These are phyloP conservation scores for Aeschynomene evenia DNA, from an alignment of 306 rosid genomes.

Conservation along the genomic window DNA sequence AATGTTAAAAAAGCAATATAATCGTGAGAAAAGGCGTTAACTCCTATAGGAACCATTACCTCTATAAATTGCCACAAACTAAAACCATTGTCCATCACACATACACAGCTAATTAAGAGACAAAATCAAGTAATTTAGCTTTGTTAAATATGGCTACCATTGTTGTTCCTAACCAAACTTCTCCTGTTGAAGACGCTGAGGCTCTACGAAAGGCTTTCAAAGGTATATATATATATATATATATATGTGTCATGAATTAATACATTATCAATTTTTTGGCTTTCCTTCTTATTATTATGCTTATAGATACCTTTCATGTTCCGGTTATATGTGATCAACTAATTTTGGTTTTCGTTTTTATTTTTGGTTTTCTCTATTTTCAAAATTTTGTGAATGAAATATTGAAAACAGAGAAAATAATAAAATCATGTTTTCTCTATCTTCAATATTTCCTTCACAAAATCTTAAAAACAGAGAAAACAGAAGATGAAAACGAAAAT, in stretches of 20 bases:
- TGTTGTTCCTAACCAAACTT: constrained; percentile 33
- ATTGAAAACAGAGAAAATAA: no score
- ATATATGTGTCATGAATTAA: neutral
- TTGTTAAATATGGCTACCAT: constrained; percentile 47
- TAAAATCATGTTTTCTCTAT: no score
- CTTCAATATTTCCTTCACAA: no score
- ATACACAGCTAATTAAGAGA: neutral
- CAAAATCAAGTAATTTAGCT: neutral
- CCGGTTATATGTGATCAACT: no score
- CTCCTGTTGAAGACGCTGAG: constrained; percentile 63
- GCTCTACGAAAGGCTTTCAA: constrained; percentile 58
- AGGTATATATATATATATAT: no score
- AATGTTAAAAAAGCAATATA: neutral
- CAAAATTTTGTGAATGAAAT: no score
- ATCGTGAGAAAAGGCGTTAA: constrained; percentile 40
- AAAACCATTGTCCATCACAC: neutral
- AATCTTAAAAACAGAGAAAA: no score
- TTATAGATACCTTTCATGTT: no score
- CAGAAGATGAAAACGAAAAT: no score
- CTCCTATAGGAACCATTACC: constrained; percentile 22
- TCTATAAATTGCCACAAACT: constrained; percentile 23
- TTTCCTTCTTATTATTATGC: neutral
- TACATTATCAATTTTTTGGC: neutral
- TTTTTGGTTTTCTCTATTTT: no score
- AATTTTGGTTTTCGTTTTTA: no score